Base-by-base conservation (phyloP, 805 yeast species). In the Cyberlindnera lachancei region DNA sequence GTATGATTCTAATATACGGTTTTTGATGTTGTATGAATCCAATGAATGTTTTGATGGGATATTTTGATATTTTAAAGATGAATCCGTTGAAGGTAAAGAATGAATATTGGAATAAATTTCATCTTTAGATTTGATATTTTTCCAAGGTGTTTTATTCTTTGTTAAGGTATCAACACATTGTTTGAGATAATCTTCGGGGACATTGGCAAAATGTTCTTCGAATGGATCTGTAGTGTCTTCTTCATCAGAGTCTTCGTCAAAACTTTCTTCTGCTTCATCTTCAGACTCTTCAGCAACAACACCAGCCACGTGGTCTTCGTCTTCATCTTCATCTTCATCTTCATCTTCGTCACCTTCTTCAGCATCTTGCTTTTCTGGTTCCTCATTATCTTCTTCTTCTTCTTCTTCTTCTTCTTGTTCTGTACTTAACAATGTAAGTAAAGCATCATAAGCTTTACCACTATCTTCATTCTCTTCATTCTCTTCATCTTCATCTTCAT, bases 141-240 rank as follows among this genome's bases (percentile, higher is more conserved):
- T 44, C 55, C 55, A 41, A 10, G 38, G 40, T 44, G 52, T 15
- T 22, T 43, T 31, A 23, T 34, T 43, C n/a, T 45, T 41, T 1
- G 48, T 38, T 16, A 67, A 52, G 0, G 53, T 50, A 7, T 40
- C 33, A 15, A 57, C 61, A 15, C 70, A 49, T 9, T 56, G 53
- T 3, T 67, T 69, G 5, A 68, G 55, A 15, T 40, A 42, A 3
- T 37, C 23, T 23, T 58, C 61, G 3, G 58, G 27, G 9, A 70
- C 61, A 15, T 63, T 58, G 29, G 77, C 79, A 55, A 81, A 88
- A 53, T 88, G 97, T 10, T 58, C 49, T 39, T 82, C 83, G 45
- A 83, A 87, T 0, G 94, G 84, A 57, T 90, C 96, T 7, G 56
- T 52, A 9, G 59, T 66, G 29, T 58, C 62, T 23, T 65, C 65